Percentiles rank a stretch among this genome's conserved stretches.
Evolutionary conservation across 345 rosid genomes (phyloP).

Genomic region (Melaleuca quinquenervia): DNA sequence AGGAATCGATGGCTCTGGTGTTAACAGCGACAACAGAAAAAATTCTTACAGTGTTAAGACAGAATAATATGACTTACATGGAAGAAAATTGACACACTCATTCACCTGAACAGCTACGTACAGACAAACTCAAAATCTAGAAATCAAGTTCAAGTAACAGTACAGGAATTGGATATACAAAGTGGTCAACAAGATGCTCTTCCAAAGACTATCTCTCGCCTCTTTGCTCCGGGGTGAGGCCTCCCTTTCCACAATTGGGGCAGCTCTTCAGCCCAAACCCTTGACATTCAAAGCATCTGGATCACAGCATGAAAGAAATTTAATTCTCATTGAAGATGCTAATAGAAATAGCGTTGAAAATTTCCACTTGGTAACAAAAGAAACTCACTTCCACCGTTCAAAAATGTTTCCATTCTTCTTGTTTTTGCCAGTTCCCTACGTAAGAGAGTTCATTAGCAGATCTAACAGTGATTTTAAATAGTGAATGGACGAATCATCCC

Average conservation of each 20-base stretch:
- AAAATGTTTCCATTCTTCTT: constrained; percentile 79
- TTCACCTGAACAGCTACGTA: background rate
- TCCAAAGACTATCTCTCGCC: constrained; percentile 37
- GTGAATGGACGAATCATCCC: background rate
- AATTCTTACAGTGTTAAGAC: background rate
- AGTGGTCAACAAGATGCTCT: background rate
- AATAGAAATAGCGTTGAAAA: background rate
- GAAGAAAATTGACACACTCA: background rate
- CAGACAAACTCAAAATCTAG: background rate
- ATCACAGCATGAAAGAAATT: background rate
- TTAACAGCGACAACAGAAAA: background rate
- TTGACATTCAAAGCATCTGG: constrained; percentile 76
- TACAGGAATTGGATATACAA: background rate
- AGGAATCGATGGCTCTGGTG: background rate
- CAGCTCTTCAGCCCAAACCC: constrained; percentile 74
- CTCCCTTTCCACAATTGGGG: constrained; percentile 65
- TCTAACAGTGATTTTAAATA: background rate
- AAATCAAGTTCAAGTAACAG: background rate
- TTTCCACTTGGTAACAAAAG: background rate
- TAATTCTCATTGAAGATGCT: background rate
- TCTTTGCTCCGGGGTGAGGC: constrained; percentile 69
- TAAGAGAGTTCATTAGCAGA: background rate
- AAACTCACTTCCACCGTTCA: constrained; percentile 81
- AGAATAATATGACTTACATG: background rate
- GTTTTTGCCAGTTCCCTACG: constrained; percentile 64